Evolutionary conservation across 2,329 filamentous ascomycete genomes (phyloP), one percentile per base, ranked within the genome.

Genomic region (Exserohilum rostratum): DNA sequence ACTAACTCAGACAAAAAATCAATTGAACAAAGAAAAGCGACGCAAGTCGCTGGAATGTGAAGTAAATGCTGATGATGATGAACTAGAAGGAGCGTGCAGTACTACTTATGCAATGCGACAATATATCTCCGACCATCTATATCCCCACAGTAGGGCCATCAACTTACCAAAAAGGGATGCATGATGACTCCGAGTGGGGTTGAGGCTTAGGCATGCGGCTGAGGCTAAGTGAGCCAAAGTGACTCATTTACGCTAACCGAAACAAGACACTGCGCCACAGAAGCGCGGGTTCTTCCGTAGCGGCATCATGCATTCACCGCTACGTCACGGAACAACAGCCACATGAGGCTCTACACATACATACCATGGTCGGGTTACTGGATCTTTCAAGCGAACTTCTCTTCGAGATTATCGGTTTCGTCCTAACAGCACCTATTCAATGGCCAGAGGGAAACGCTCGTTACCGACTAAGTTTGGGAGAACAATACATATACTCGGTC

Each of bases 241-340:
- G 65, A 69, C 49, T 69, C 65, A 69, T 67, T 47, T 27, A 35
- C 62, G 57, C 65, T 67, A 68, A 55, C 50, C 22, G 20, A 18
- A 52, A 31, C 6, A 3, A 37, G 45, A 33, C 35, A 44, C 57
- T 61, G 60, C 63, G 60, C 61, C 60, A 64, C 58, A 48, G 2
- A 34, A 7, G 31, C 20, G 9, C 34, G 13, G 29, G 22, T 7
- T 25, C 7, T 4, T 7, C 4, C 4, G 22, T 7, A 4, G 22
- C 22, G 22, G 17, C 34, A 43, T 33, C 29, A 33, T n/a, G 12
- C 40, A 13, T 39, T 10, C 18, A 25, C 12, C 29, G 11, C 12
- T 4, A 37, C n/a, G n/a, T 29, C 45, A 46, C 30, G n/a, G 11
- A 2, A 15, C 33, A 33, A 33, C 30, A 18, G 44, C 6, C 12